Base-by-base conservation (phyloP, 1,139 yeast genomes). In the Blastobotrys elegans region DNA sequence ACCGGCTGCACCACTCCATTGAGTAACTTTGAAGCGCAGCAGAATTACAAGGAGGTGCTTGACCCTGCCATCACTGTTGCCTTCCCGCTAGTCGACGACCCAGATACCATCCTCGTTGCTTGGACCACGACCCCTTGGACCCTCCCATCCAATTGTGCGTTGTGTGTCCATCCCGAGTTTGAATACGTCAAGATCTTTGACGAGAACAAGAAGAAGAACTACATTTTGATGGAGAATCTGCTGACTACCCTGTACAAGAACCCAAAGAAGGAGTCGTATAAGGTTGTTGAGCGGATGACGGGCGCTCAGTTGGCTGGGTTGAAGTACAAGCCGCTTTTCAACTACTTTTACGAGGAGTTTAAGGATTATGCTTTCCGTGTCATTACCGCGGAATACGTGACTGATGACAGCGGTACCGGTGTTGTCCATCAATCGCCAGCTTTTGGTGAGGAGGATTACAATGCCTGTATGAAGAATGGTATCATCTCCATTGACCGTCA, bases 91-190 rank as follows among this genome's bases (percentile, higher is more conserved):
- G 72, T 77, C 22, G 86, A 79, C 54, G 95, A 90, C 61, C 87
- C 85, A 55, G 80, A 84, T 61, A 87, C 96, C 49, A 73, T 77
- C 56, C 74, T 92, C 58, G 90, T 92, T 42, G 98, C 97, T 16
- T 92, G 99, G 99, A 92, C 99, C 40, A 92, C 99, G 54, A 92
- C 99, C 34, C 99, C 99, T 46, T 92, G 99, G 99, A 94, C 99
- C 44, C 76, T 92, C 64, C 98, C 98, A 41, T 86, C 96, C 22
- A 92, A 92, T 69, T 72, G 92, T 65, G 94, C 92, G 14, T 76
- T 92, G 54, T 90, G 96, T 62, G 97, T 92, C 41, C 79, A 92
- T 71, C 95, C 97, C 46, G 80, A 80, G 20, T 82, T 88, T 55
- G 97, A 89, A 69, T 92, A 92, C 64, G 85, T 86, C 58, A 94